Evolutionary conservation across 371 early-diverging fungal genomes (phyloP), one percentile per base, ranked within the genome.

Genomic region (Capillidium heterosporum): DNA sequence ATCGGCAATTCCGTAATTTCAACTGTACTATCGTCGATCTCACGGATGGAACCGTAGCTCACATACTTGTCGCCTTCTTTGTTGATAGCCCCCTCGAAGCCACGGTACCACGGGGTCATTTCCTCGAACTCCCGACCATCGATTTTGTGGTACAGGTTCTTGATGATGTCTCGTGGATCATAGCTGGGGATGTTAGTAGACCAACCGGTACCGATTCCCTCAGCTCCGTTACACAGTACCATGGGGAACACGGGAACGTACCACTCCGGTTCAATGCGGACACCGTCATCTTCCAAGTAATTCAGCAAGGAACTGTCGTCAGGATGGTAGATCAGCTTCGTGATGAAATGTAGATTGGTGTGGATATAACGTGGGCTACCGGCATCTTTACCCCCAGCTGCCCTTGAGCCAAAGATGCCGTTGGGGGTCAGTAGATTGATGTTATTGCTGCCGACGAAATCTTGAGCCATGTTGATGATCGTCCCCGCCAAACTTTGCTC

Each of bases 181-280:
- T 84, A 89, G 66, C 81, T 83, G 42, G 89, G 89, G 55, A 89
- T 81, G 39, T 54, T 71, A 0, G 89, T 81, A 65, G 85, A 85
- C 89, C 88, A 89, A 7, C 86, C 99, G 13, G 99, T 99, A 35
- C 99, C 99, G 58, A 99, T 99, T 60, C 99, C 99, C 28, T 96
- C 94, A 1, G 88, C 80, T 28, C 99, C 99, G 67, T 99, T 99
- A 8, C 99, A 80, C 21, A 99, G 71, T 0, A 99, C 80, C 89
- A 98, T 86, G 0, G 99, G 99, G 2, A 99, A 63, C 35, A 99
- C 82, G 0, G 99, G 99, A 7, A 99, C 65, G 39, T 68, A 85
- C 89, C 89, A 99, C 57, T 85, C 80, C 11, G 99, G 99, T 70
- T 99, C 99, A 49, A 99, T 92, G 23, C 64, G 66, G 59, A 85